Base-by-base conservation (phyloP, 2,329 filamentous ascomycete species). In the Onygenales sp. region DNA sequence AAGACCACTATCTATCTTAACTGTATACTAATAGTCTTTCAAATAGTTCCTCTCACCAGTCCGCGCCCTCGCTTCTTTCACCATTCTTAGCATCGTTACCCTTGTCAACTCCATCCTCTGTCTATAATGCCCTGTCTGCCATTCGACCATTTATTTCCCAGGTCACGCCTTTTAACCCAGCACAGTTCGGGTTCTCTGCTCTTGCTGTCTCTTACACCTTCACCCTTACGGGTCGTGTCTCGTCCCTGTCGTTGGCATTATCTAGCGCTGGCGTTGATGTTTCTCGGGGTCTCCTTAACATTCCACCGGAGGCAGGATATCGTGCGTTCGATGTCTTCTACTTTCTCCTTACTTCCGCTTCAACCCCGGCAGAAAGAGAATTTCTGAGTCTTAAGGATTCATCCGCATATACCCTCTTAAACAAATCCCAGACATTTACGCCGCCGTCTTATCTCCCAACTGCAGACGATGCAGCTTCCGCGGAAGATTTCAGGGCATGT, bases 271-370 rank as follows among this genome's bases (percentile, higher is more conserved):
- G 93, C 14, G 87, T 98, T 56, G 88, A 98, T 66, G 93, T 90
- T 0, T 73, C 78, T 17, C 83, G 83, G 57, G 93, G 92, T 42
- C 76, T 98, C 9, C 75, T 96, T 13, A 83, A 87, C 53, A 82
- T 98, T 13, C 88, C 93, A 0, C 70, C 83, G 0, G 84, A 95
- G 65, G 65, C 83, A 6, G 93, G 93, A 10, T 89, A 89, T 69
- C 85, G 93, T 57, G 93, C 92, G 3, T 98, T 98, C 62, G 92
- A 98, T 65, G 93, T 95, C 49, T 97, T 98, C 66, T 97, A 98
- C 73, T 97, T 96, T 63, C 82, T 98, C 0, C 78, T 97, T 42
- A 94, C 91, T 0, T 90, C 87, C n/a, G 87, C 88, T 0, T 95
- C 93, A 0, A 93, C 88, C 1, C 83, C 86, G 3, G 85, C 89